Conservation (phyloP, 768 basidiomycete genomes). For the Tricholoma furcatifolium region DNA sequence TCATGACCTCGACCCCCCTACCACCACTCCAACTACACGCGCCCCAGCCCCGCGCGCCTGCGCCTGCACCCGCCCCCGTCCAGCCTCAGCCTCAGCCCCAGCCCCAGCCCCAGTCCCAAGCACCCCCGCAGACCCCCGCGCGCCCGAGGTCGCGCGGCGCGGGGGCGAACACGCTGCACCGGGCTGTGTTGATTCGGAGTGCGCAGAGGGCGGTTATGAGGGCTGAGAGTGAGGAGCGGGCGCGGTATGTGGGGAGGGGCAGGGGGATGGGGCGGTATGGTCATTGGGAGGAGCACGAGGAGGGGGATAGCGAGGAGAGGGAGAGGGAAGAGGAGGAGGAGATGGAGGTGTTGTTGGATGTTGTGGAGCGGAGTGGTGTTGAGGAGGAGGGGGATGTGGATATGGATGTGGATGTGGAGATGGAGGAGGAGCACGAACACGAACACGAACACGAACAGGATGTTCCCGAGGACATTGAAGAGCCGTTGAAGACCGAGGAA, state of each 20-base stretch:
- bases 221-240: constrained; percentile 49
- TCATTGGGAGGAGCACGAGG: background rate
- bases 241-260: constrained; percentile 31
- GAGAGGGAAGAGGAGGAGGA: constrained; percentile 47
- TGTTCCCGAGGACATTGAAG: constrained; percentile 27
- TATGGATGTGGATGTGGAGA: constrained; percentile 18
- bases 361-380: constrained; percentile 36
- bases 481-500: constrained; percentile 16
- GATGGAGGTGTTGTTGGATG: constrained; percentile 44
- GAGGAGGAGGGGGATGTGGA: constrained; percentile 23
- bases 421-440: constrained; percentile 19
- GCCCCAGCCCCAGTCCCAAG: constrained; percentile 5
- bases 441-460: constrained; percentile 24
- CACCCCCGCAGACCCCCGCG: constrained; percentile 33
- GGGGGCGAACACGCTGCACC: constrained; percentile 57
- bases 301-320: constrained; percentile 41
- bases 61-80: background rate
- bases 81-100: no score
- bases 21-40: constrained; percentile 11
- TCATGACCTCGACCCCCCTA: constrained; percentile 6
- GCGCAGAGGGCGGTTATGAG: constrained; percentile 60
- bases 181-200: constrained; percentile 67
- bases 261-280: constrained; percentile 44
- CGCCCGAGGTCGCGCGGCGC: constrained; percentile 38
- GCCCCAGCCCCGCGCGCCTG: constrained; percentile 13